A percentile compares a stretch with the other conserved stretches of the same genome.
phyloP scores from a whole-genome alignment of 768 basidiomycete genomes.

The Boletus reticuloceps region DNA sequence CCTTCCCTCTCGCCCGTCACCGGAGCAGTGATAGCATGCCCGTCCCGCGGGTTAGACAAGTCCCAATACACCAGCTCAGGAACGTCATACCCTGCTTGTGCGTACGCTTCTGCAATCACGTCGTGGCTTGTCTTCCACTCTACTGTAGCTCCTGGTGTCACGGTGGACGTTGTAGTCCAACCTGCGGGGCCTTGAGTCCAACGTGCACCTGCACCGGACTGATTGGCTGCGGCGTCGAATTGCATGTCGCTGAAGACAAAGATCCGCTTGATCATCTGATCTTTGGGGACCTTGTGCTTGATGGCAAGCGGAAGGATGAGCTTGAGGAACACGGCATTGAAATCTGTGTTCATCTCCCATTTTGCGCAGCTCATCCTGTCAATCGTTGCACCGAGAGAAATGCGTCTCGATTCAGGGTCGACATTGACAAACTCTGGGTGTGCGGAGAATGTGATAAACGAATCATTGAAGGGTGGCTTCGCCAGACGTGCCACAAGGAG shows the following conservation, averaged over 20 bases:
- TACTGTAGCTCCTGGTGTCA: not conserved
- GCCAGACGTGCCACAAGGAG: slow-evolving; percentile 62
- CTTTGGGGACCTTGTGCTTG: slow-evolving; percentile 52
- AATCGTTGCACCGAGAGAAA: slow-evolving; percentile 38
- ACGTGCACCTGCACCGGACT: no score
- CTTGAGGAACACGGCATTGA: slow-evolving; percentile 58
- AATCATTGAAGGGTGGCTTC: slow-evolving; percentile 59
- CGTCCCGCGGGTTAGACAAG: slow-evolving; percentile 31
- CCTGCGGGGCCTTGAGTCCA: no score
- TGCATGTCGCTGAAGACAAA: slow-evolving; percentile 83
- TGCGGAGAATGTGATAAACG: slow-evolving; percentile 67
- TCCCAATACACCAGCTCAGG: slow-evolving; percentile 79
- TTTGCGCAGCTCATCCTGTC: slow-evolving; percentile 30
- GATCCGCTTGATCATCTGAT: slow-evolving; percentile 73
- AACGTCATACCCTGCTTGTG: slow-evolving; percentile 62
- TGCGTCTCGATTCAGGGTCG: slow-evolving; percentile 33
- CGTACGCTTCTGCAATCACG: slow-evolving; percentile 51
- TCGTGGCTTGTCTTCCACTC: slow-evolving; percentile 66
- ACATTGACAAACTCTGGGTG: slow-evolving; percentile 49
- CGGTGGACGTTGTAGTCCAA: no score
- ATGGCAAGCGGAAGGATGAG: slow-evolving; percentile 63
- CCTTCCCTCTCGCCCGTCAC: slow-evolving; percentile 53
- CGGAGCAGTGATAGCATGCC: slow-evolving; percentile 38
- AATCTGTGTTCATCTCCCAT: slow-evolving; percentile 63
- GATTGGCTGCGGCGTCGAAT: slow-evolving; percentile 43